Evolutionary conservation across 129 eudicot genomes (phyloP), one percentile per base, ranked within the genome.

Genomic region (Artemisia annua): DNA sequence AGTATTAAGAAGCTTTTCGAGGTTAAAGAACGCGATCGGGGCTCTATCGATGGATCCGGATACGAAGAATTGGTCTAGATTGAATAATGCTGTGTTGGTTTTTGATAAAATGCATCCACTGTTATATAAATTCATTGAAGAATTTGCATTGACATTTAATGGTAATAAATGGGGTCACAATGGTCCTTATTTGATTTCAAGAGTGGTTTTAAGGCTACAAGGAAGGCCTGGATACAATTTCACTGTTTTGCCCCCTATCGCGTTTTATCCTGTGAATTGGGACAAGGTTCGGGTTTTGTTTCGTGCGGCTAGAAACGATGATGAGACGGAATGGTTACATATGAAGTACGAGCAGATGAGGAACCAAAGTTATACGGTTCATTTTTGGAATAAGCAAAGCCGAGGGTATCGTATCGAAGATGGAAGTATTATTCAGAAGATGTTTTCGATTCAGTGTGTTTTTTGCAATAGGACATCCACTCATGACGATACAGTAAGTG

Each of bases 111-210:
- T 85, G 67, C 98, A 94, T 79, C 98, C 96, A 0, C 75, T 94
- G 39, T 66, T 94, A 48, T 84, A 76, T 86, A 88, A 87, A 78
- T 90, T 94, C 75, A 94, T 94, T 39, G 84, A 94, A 65, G 98
- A 94, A 74, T 94, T 90, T 79, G 89, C 97, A 11, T 75, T 86
- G 4, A 94, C 98, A 32, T 94, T 94, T 55, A 85, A 94, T 64
- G 98, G 98, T 13, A 90, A 86, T 60, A 94, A 94, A 80, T 94
- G 98, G 98, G 98, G 98, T 56, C 96, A 90, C 64, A 94, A 94
- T 76, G 98, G 98, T 19, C 98, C 98, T 59, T 90, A 94, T 77
- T 67, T 94, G 85, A 96, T 94, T 16, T 94, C 98, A 12, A 86
- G 98, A 72, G 98, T 94, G 63, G 96, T 94, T 48, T 44, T 74